These are phyloP conservation scores for Cercospora janseana DNA, from an alignment of 2,329 filamentous ascomycete species.

Conservation along the genomic window DNA sequence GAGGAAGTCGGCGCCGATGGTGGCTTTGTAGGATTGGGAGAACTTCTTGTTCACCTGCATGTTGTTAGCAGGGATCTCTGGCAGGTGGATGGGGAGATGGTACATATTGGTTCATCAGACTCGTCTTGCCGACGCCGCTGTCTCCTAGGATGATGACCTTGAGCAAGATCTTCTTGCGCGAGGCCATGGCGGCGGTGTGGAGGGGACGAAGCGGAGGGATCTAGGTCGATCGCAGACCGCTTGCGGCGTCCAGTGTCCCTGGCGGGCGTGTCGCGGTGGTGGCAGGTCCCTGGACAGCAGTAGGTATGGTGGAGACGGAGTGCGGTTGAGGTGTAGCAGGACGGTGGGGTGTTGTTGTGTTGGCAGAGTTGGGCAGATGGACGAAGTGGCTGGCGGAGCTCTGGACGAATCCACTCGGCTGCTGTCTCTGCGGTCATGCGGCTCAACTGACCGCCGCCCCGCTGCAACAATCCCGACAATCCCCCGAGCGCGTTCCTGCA, in stretches of 20 bases:
- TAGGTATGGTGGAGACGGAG: not conserved
- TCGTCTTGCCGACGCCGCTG: slow-evolving; percentile 98
- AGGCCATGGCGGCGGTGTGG: slow-evolving; percentile 33
- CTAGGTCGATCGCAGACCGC: not conserved
- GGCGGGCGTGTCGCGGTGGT: not conserved
- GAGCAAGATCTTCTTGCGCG: slow-evolving; percentile 42
- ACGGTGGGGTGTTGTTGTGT: too few relatives aligned
- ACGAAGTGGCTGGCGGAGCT: not conserved
- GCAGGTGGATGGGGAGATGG: slow-evolving; percentile 38
- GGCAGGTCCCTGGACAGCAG: not conserved
- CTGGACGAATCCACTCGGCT: not conserved
- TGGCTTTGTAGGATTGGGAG: slow-evolving; percentile 98
- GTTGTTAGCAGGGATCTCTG: slow-evolving; percentile 11
- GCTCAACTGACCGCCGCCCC: slow-evolving; percentile 1
- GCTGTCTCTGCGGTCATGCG: not conserved
- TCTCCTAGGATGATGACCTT: slow-evolving; percentile 92
- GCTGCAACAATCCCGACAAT: not conserved
- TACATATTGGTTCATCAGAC: slow-evolving; percentile 99
- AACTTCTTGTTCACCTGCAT: slow-evolving; percentile 98
- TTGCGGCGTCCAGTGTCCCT: not conserved
- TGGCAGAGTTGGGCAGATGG: slow-evolving; percentile 7
- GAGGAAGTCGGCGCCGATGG: slow-evolving; percentile 96
- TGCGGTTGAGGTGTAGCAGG: too few relatives aligned
- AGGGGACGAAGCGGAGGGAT: not conserved
- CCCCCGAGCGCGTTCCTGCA: slow-evolving; percentile 2